Evolutionary conservation across 1,284 basidiomycete genomes (phyloP).

Genomic region (Testicularia cyperi): DNA sequence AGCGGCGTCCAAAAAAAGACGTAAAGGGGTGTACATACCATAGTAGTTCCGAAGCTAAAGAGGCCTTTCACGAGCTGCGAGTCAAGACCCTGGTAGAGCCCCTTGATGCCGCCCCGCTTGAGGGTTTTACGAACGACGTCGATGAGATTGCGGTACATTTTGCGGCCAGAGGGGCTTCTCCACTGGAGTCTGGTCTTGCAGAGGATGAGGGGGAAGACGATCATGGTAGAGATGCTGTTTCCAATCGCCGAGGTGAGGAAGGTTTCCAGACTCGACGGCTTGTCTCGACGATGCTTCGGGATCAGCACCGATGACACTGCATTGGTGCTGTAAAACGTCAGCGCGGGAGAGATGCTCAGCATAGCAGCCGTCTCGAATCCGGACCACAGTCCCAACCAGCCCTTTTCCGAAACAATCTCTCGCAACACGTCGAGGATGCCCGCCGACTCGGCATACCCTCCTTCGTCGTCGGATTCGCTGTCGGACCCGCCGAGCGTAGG

Average conservation of each 20-base stretch:
- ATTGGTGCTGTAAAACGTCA: slow-evolving; percentile 61
- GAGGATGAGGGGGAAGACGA: slow-evolving; percentile 62
- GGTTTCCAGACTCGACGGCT: slow-evolving; percentile 53
- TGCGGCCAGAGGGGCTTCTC: slow-evolving; percentile 55
- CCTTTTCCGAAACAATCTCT: slow-evolving; percentile 60
- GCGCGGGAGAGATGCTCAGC: slow-evolving; percentile 60
- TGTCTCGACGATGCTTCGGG: slow-evolving; percentile 31
- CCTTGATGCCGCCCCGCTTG: slow-evolving; percentile 32
- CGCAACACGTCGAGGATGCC: slow-evolving; percentile 47
- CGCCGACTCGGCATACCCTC: slow-evolving; percentile 49
- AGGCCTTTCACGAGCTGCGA: slow-evolving; percentile 50
- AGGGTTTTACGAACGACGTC: slow-evolving; percentile 49
- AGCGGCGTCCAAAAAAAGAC: no score
- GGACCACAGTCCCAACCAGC: slow-evolving; percentile 60
- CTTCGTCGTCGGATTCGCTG: slow-evolving; percentile 54
- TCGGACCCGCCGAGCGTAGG: slow-evolving; percentile 18
- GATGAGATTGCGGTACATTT: slow-evolving; percentile 44
- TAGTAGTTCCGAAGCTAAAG: slow-evolving; percentile 47
- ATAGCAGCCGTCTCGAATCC: slow-evolving; percentile 59
- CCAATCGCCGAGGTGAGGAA: slow-evolving; percentile 63
- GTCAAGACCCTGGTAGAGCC: slow-evolving; percentile 50
- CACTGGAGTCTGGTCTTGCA: slow-evolving; percentile 62
- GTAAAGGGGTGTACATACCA: slow-evolving; percentile 20
- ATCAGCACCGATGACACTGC: slow-evolving; percentile 50
- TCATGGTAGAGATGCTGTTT: slow-evolving; percentile 60